Base-by-base conservation (phyloP, 805 yeast genomes). In the Kodamaea laetipori region DNA sequence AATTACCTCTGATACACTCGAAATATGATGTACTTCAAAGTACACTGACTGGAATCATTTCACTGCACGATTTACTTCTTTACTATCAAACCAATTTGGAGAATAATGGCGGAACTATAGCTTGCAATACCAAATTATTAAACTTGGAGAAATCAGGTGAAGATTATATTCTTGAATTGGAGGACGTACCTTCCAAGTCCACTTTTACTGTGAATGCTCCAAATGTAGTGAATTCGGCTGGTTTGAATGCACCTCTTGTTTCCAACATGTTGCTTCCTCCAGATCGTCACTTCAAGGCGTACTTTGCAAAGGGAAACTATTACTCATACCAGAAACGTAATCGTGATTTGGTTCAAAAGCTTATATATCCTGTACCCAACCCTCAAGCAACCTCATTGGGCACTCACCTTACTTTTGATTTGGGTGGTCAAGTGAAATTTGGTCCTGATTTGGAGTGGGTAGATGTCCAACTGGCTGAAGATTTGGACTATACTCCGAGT, bases 401-500 rank as follows among this genome's bases (percentile, higher is more conserved):
- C 0, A 86, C 94, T 0, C 97, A 90, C 66, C 65, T 90, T 48
- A 90, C 97, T 0, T 66, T 90, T 23, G 95, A 87, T 55, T 63
- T 90, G 43, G 90, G 86, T 3, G 94, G 95, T 0, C 83, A 82
- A 51, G 64, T 90, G 19, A 76, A 78, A 50, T 90, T 90, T 59
- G 97, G 97, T 0, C 97, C 97, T 0, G 96, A 90, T 58, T 63
- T 88, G 31, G 94, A 89, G 60, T 89, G 95, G 87, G 79, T 86
- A 1, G 76, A 74, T 24, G 48, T 58, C 2, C 47, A 41, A 3
- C 53, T 58, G 24, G 66, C 74, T 1, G 49, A 45, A 27, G 58
- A 56, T 37, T 66, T 51, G 4, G 80, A 81, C 55, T 77, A 78
- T 47, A 56, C 65, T 4, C 84, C 82, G 5, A 73, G 69, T 49